phyloP scores from a whole-genome alignment of 441 rosid species.

The Pelargonium australe region DNA sequence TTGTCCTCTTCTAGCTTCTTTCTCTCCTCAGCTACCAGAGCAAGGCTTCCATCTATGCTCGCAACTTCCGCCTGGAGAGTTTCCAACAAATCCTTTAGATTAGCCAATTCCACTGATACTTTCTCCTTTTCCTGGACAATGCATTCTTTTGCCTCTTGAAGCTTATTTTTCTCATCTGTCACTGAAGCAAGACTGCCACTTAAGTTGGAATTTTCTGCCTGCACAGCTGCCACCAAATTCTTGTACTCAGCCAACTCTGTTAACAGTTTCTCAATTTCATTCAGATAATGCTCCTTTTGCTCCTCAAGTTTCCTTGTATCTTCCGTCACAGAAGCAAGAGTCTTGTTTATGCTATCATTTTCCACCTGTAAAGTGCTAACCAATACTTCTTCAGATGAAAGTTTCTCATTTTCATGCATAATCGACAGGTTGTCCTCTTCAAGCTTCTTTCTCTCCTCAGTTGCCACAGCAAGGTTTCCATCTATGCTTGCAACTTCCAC shows the following conservation, averaged over 20 bases:
- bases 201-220: constrained; percentile 40
- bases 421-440: constrained; percentile 42
- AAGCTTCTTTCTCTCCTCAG: constrained; percentile 42
- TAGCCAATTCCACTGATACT: constrained; percentile 33
- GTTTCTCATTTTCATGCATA: constrained; percentile 45
- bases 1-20: constrained; percentile 49
- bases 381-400: constrained; percentile 40
- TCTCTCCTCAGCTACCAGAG: constrained; percentile 36
- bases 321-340: constrained; percentile 42
- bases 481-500: constrained; percentile 42
- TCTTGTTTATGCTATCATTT: constrained; percentile 43
- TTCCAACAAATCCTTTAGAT: constrained; percentile 34
- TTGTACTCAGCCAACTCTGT: constrained; percentile 56
- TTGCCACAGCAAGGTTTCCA: constrained; percentile 33
- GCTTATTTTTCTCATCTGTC: constrained; percentile 40
- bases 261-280: constrained; percentile 51
- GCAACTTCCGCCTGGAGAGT: constrained; percentile 41
- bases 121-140: constrained; percentile 38
- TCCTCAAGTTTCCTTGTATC: constrained; percentile 45
- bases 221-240: constrained; percentile 46
- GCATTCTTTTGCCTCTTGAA: constrained; percentile 52
- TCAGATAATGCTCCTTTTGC: constrained; percentile 34
- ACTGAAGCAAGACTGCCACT: constrained; percentile 38
- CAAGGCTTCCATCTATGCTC: constrained; percentile 34
- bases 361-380: constrained; percentile 25